Evolutionary conservation across 2,329 filamentous ascomycete genomes (phyloP).

Genomic region (Aspergillus candidus): DNA sequence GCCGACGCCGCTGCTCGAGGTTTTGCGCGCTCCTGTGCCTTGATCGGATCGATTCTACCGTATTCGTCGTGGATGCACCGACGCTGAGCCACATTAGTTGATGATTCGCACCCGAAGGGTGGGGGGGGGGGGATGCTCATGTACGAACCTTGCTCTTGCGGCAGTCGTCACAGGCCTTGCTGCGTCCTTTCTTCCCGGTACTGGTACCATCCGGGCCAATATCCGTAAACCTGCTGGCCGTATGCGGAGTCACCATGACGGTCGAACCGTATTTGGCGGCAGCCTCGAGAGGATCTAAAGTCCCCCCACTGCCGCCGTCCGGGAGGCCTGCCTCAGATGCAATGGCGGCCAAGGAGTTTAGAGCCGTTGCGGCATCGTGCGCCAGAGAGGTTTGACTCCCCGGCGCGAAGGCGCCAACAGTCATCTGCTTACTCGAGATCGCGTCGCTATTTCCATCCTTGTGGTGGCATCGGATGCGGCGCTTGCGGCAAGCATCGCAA

Average conservation of each 20-base stretch:
- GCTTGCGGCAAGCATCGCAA: conserved; percentile 57
- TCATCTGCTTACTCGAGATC: conserved; percentile 21
- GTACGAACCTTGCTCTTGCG: conserved; percentile 59
- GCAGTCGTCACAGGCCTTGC: conserved; percentile 61
- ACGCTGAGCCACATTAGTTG: conserved; percentile 40
- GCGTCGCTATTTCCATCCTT: conserved; percentile 46
- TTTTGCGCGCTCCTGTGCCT: conserved; percentile 56
- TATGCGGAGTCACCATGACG: conserved; percentile 23
- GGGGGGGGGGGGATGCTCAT: not conserved
- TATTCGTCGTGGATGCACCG: conserved; percentile 62
- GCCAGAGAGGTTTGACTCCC: conserved; percentile 28
- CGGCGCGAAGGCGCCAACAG: conserved; percentile 26
- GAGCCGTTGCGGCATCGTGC: conserved; percentile 34
- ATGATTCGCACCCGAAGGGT: conserved; percentile 10
- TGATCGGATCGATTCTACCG: conserved; percentile 58
- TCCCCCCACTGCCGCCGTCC: conserved; percentile 18
- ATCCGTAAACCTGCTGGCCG: conserved; percentile 24
- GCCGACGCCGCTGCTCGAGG: conserved; percentile 52
- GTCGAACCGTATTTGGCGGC: conserved; percentile 21
- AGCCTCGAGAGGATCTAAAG: conserved; percentile 25
- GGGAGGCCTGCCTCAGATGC: conserved; percentile 32
- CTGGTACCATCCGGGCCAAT: conserved; percentile 28
- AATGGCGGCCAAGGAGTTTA: conserved; percentile 35
- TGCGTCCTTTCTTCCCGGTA: conserved; percentile 52
- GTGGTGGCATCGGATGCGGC: conserved; percentile 58